phyloP scores from a whole-genome alignment of 78 protist genomes.

The Dictyostelium purpureum region DNA sequence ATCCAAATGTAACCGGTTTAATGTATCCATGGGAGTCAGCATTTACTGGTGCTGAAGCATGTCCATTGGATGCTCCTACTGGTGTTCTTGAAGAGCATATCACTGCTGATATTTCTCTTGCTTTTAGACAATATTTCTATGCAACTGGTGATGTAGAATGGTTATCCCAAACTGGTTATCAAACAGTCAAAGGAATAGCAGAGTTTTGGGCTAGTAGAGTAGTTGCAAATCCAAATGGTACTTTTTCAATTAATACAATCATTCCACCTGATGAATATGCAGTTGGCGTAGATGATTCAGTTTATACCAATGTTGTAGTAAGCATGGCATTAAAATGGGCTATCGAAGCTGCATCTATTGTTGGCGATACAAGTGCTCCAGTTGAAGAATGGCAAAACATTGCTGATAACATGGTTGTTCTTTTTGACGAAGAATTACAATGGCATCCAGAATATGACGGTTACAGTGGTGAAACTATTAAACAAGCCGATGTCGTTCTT shows the following conservation, averaged over 20 bases:
- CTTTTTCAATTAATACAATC: background rate
- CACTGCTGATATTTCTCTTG: slow-evolving; percentile 72
- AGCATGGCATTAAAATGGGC: slow-evolving; percentile 66
- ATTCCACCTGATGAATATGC: slow-evolving; percentile 83
- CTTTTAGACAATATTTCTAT: slow-evolving; percentile 63
- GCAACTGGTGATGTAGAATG: slow-evolving; percentile 22
- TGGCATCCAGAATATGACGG: slow-evolving; percentile 78
- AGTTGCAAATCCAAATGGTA: too few relatives aligned
- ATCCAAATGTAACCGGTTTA: background rate
- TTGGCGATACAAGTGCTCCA: slow-evolving; percentile 30
- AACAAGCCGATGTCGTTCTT: slow-evolving; percentile 79
- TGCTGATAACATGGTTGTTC: background rate
- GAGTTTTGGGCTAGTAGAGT: slow-evolving; percentile 77
- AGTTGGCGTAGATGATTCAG: slow-evolving; percentile 56
- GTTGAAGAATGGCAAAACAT: slow-evolving; percentile 23
- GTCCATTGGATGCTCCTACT: slow-evolving; percentile 74
- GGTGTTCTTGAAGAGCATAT: slow-evolving; percentile 78
- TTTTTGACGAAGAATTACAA: slow-evolving; percentile 20
- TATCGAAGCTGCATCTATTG: slow-evolving; percentile 51
- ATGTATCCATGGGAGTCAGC: slow-evolving; percentile 82
- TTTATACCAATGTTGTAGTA: slow-evolving; percentile 72
- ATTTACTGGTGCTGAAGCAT: slow-evolving; percentile 52
- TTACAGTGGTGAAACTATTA: slow-evolving; percentile 53
- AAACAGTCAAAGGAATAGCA: slow-evolving; percentile 48
- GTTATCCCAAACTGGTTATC: slow-evolving; percentile 21